These are phyloP conservation scores for Antitrichia curtipendula DNA, from an alignment of 225 moss, liverwort and hornwort species.

Conservation along the genomic window DNA sequence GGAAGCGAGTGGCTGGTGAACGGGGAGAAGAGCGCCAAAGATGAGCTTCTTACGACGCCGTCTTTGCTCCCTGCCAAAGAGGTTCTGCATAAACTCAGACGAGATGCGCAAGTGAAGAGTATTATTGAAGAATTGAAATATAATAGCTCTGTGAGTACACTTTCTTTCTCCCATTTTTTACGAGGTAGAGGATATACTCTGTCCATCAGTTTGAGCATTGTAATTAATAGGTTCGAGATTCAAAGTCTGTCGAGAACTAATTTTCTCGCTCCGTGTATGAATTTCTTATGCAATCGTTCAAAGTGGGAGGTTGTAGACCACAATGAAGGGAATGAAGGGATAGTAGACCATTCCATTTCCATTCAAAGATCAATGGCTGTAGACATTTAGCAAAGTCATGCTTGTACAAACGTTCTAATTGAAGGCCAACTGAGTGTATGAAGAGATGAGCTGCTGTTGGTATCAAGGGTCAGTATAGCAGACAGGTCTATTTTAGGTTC, in stretches of 20 bases:
- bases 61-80: conserved; percentile 7
- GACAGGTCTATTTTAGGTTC: neutral
- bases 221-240: neutral
- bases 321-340: neutral
- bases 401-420: neutral
- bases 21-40: neutral
- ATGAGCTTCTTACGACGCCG: neutral
- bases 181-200: neutral
- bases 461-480: neutral
- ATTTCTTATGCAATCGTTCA: neutral
- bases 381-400: neutral
- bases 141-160: neutral
- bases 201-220: neutral
- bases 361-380: neutral
- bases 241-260: neutral
- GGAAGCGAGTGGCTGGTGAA: neutral
- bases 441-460: neutral
- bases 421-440: neutral
- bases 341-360: neutral
- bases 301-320: neutral
- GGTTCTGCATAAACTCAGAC: conserved; percentile 6
- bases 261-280: neutral
- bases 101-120: conserved; percentile 6
- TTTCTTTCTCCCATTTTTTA: neutral
- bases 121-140: neutral